These are phyloP conservation scores for Phytopythium aichiense DNA, from an alignment of 352 stramenopile species.

Conservation along the genomic window DNA sequence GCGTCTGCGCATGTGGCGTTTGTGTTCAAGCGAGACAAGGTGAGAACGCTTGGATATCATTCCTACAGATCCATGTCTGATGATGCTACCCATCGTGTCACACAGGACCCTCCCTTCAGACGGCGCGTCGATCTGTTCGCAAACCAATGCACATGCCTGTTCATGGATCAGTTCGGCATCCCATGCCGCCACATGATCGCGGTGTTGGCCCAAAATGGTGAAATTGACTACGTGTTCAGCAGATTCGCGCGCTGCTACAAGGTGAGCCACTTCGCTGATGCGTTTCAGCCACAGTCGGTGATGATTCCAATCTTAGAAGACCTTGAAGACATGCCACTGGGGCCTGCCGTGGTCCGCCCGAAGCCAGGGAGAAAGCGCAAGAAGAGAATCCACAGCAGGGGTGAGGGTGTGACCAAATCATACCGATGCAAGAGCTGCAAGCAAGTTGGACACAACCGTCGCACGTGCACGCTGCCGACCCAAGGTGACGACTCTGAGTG, in stretches of 20 bases:
- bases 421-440: constrained; percentile 1
- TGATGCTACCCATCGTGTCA: not conserved
- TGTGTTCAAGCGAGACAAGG: not conserved
- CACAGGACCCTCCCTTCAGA: not conserved
- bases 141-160: not conserved
- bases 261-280: not conserved
- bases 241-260: not conserved
- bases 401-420: not conserved
- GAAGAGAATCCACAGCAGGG: not conserved
- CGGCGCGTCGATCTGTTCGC: not conserved
- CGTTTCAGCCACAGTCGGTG: not conserved
- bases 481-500: not conserved
- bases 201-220: not conserved
- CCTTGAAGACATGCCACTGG: not conserved
- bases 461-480: not conserved
- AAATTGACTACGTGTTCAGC: not conserved
- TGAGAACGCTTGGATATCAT: not conserved
- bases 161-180: not conserved
- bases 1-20: not conserved
- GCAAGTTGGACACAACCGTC: not conserved
- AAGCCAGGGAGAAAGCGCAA: not conserved
- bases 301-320: not conserved
- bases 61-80: not conserved
- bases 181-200: not conserved
- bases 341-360: not conserved